phyloP scores from a whole-genome alignment of 2,329 filamentous ascomycete genomes.

The Botrytis galanthina region DNA sequence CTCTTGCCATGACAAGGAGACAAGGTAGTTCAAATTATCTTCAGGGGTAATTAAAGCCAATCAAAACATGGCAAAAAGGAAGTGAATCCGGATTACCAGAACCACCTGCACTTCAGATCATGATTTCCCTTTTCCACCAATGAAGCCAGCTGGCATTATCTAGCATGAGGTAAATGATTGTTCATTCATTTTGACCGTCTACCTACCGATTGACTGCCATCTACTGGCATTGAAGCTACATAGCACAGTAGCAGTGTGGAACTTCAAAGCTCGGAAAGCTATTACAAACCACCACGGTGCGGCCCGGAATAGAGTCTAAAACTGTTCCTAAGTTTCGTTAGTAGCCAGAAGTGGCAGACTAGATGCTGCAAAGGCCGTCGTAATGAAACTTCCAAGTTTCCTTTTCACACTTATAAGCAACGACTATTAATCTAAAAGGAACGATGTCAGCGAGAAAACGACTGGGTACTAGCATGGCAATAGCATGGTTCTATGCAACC shows the following conservation, averaged over 20 bases:
- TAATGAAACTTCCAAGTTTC: not conserved
- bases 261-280: not conserved
- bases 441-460: slow-evolving; percentile 8
- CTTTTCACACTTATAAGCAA: not conserved
- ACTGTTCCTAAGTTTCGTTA: not conserved
- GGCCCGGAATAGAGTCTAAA: slow-evolving; percentile 1
- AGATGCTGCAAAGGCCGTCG: not conserved
- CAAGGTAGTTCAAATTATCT: slow-evolving; percentile 5
- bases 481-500: slow-evolving; percentile 19
- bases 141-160: not conserved
- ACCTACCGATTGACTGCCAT: not conserved
- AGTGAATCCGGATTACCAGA: not conserved
- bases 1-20: not conserved
- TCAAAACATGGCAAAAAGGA: slow-evolving; percentile 8
- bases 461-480: slow-evolving; percentile 21
- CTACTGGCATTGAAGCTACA: no score
- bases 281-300: not conserved
- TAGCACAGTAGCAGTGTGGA: not conserved
- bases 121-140: not conserved
- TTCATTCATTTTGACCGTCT: not conserved
- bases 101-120: not conserved
- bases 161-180: not conserved
- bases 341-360: not conserved
- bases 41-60: slow-evolving; percentile 18
- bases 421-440: not conserved